phyloP scores from a whole-genome alignment of 2,329 filamentous ascomycete genomes.

The Trichoderma sp. region DNA sequence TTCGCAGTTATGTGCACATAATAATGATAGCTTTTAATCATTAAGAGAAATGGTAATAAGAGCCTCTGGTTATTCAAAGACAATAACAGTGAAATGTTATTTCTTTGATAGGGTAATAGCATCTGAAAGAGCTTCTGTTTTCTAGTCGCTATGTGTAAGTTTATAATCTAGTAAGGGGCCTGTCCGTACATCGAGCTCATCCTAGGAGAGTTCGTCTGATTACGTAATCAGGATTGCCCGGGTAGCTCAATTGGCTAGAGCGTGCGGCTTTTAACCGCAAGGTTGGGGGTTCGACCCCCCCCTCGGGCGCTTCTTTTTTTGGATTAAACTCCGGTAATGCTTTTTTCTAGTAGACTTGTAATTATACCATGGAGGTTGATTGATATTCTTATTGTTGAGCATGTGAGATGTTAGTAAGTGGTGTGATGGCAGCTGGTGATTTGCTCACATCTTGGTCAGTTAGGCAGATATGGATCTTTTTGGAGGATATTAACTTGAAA shows the following conservation, averaged over 20 bases:
- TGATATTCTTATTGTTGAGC: neutral
- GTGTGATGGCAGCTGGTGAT: neutral
- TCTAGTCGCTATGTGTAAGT: too few relatives aligned
- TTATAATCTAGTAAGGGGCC: too few relatives aligned
- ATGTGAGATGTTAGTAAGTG: neutral
- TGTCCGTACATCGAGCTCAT: neutral
- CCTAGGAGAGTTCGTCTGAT: neutral
- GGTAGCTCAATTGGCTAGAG: conserved; percentile 43
- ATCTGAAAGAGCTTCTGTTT: too few relatives aligned
- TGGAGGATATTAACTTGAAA: neutral
- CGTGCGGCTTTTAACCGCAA: conserved; percentile 43
- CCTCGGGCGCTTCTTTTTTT: conserved; percentile 35
- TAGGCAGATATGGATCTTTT: neutral
- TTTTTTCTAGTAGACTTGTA: neutral
- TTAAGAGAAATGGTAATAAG: too few relatives aligned
- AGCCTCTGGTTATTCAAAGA: too few relatives aligned
- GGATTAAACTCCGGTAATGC: neutral
- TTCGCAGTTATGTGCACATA: too few relatives aligned
- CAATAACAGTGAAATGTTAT: too few relatives aligned
- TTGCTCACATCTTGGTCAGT: neutral
- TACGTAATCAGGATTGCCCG: conserved; percentile 24
- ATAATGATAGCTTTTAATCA: too few relatives aligned
- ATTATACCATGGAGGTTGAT: neutral
- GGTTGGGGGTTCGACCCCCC: conserved; percentile 41
- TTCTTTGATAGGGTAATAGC: too few relatives aligned